A percentile compares a stretch with the other conserved stretches of the same genome.
Conservation (phyloP, 108 stramenopile species). For the Fistulifera solaris region DNA sequence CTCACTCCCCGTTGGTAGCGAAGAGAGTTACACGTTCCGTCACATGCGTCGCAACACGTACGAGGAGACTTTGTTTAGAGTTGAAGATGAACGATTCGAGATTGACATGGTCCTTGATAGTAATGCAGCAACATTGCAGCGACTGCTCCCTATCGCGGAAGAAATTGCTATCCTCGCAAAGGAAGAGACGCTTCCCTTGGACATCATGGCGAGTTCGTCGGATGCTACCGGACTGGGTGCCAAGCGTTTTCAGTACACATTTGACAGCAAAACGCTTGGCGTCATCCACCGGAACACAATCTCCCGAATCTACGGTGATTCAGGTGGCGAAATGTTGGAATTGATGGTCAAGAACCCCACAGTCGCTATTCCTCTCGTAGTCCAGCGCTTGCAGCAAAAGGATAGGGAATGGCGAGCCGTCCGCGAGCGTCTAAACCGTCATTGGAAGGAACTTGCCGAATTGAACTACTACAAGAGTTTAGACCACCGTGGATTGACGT, state of each 20-base stretch:
- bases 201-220: conserved; percentile 7
- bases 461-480: conserved; percentile 79
- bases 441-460: conserved; percentile 84
- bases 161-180: conserved; percentile 75
- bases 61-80: conserved; percentile 93
- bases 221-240: conserved; percentile 53
- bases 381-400: conserved; percentile 95
- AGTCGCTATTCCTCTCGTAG: conserved; percentile 91
- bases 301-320: conserved; percentile 90
- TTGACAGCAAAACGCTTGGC: conserved; percentile 75
- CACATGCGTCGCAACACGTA: conserved; percentile 95
- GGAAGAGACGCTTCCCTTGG: conserved; percentile 28
- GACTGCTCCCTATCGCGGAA: conserved; percentile 90
- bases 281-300: conserved; percentile 94
- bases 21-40: conserved; percentile 94
- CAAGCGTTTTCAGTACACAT: conserved; percentile 60
- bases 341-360: conserved; percentile 91
- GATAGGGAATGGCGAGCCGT: conserved; percentile 82
- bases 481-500: conserved; percentile 80
- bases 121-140: conserved; percentile 74
- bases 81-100: conserved; percentile 99
- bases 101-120: conserved; percentile 99
- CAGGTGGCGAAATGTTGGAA: conserved; percentile 88
- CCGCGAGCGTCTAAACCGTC: conserved; percentile 69
- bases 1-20: conserved; percentile 90